Percentiles rank a stretch among this genome's conserved stretches.
phyloP scores from a whole-genome alignment of 2,329 filamentous ascomycete species.

The Ascochyta fabae region DNA sequence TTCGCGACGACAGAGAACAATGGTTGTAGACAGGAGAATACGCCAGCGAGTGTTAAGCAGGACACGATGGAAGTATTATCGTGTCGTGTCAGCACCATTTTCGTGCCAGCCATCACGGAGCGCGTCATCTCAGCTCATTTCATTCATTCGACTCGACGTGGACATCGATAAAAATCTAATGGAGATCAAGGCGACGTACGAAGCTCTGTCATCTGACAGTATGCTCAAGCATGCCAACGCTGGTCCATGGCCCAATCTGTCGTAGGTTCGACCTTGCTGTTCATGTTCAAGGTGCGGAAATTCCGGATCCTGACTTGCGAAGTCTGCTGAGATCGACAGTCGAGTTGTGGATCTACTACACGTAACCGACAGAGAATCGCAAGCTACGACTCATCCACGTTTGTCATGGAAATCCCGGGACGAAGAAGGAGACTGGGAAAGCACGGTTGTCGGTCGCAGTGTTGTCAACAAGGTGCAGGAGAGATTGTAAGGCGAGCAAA shows the following conservation, averaged over 20 bases:
- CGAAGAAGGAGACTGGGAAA: background rate
- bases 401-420: background rate
- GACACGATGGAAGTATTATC: background rate
- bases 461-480: background rate
- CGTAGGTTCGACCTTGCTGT: background rate
- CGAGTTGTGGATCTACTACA: background rate
- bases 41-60: background rate
- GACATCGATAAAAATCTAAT: background rate
- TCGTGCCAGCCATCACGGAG: background rate
- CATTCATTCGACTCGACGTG: background rate
- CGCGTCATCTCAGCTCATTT: background rate
- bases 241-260: background rate
- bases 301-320: slow-evolving; percentile 1
- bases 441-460: background rate
- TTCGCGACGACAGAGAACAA: background rate
- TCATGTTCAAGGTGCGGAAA: background rate
- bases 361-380: background rate
- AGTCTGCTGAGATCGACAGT: slow-evolving; percentile 8
- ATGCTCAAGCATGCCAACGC: background rate
- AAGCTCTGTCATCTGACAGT: background rate
- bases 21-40: background rate
- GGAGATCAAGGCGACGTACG: background rate
- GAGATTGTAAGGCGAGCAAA: background rate
- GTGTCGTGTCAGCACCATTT: background rate
- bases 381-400: background rate